Conservation (phyloP, 2,329 filamentous ascomycete genomes). For the Exophiala phaeomuriformis region DNA sequence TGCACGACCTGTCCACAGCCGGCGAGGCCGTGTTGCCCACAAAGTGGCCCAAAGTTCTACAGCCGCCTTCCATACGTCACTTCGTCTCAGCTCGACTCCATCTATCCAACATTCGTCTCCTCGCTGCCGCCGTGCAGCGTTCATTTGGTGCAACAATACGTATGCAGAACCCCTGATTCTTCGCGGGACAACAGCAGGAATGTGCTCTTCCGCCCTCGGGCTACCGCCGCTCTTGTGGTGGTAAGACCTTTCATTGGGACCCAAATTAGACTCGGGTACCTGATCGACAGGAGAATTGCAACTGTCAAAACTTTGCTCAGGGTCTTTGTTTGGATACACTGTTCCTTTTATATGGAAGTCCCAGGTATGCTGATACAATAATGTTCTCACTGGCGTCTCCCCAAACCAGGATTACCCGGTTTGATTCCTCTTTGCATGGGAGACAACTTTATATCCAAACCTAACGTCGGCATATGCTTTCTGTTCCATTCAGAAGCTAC, state of each 20-base stretch:
- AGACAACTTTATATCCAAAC: not conserved
- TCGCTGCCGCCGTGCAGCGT: not conserved
- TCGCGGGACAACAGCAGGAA: not conserved
- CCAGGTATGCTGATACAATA: not conserved
- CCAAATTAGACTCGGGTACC: not conserved
- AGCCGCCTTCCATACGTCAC: slow-evolving; percentile 6
- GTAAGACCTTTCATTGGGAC: too few relatives aligned
- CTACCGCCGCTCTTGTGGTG: too few relatives aligned
- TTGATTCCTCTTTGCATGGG: not conserved
- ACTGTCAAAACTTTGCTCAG: not conserved
- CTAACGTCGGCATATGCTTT: too few relatives aligned
- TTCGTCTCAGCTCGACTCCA: not conserved
- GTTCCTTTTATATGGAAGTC: not conserved
- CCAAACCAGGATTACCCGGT: not conserved
- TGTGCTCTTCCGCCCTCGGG: too few relatives aligned
- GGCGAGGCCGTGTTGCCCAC: not conserved
- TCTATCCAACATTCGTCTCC: not conserved
- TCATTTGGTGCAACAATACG: slow-evolving; percentile 1
- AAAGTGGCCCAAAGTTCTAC: not conserved
- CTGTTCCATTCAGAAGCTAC: too few relatives aligned
- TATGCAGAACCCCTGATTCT: not conserved
- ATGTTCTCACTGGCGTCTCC: not conserved
- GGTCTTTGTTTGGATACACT: not conserved
- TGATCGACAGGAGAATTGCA: slow-evolving; percentile 5
- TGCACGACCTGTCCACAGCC: not conserved